Base-by-base conservation (phyloP, 1,139 yeast genomes). In the Taphrina wiesneri region DNA sequence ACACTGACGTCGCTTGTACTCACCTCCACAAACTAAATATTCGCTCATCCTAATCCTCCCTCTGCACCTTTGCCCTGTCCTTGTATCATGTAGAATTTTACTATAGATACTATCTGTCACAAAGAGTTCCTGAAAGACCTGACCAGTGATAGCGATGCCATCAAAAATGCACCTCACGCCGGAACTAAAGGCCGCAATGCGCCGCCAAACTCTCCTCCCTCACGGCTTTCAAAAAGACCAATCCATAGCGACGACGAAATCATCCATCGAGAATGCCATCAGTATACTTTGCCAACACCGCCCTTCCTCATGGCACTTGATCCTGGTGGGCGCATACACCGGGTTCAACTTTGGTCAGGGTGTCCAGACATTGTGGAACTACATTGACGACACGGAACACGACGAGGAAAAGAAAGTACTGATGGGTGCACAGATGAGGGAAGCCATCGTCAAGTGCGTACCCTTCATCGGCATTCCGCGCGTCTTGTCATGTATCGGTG, bases 401-500 rank as follows among this genome's bases (percentile, higher is more conserved):
- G 45, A 7, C 11, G 45, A 17, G 19, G 34, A 17, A 36, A 57
- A 13, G 39, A 28, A 34, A 36, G 49, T 34, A 17, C 23, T 17
- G 19, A 51, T 60, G 46, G 64, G 64, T 36, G 64, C 64, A 2
- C 26, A 26, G 49, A 39, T 49, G 49, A 23, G 64, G 41, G 64
- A 60, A 26, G 64, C 47, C 23, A 53, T 60, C 45, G 39, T 60
- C 32, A 60, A 60, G 19, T 49, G 64, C 28, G 39, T 60, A 21
- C 64, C 64, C 32, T 60, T 60, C 28, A n/a, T 60, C 17, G 64
- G 64, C 41, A 60, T 60, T 19, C 64, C 64, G 13, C 64, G 64
- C 52, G 64, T 60, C 47, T 36, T 60, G 43, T 17, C 54, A 9
- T 25, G 64, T 43, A n/a, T 60, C 41, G 57, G 51, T 13, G 57